A percentile compares a stretch with the other conserved stretches of the same genome.
phyloP scores from a whole-genome alignment of 2,329 filamentous ascomycete genomes.

The Ustulina deusta region DNA sequence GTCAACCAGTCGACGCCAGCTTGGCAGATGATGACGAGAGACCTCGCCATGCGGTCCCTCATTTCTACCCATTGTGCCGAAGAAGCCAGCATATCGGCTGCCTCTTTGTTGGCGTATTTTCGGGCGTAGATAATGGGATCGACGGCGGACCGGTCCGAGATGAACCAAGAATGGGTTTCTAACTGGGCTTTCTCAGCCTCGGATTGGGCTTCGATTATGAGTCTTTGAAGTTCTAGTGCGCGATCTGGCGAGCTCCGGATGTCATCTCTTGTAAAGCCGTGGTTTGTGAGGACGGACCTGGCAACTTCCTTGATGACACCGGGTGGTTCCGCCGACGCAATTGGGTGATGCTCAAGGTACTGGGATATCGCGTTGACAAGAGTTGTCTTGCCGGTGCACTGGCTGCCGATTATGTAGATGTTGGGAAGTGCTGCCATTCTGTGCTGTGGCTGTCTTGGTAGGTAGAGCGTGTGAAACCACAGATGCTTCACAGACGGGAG shows the following conservation, averaged over 20 bases:
- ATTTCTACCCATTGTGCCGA: constrained; percentile 13
- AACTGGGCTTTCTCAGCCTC: constrained; percentile 19
- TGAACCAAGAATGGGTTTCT: constrained; percentile 19
- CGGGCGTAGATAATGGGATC: constrained; percentile 28
- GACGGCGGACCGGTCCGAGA: constrained; percentile 31
- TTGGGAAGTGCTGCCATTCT: constrained; percentile 17
- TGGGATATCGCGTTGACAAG: constrained; percentile 18
- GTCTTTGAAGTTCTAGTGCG: constrained; percentile 13
- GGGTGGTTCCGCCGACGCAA: not conserved
- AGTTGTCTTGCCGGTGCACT: constrained; percentile 32
- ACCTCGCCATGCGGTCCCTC: constrained; percentile 20
- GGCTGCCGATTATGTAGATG: constrained; percentile 35
- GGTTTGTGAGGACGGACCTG: constrained; percentile 4
- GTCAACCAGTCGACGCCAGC: constrained; percentile 23
- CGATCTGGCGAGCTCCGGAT: constrained; percentile 26
- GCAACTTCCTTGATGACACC: constrained; percentile 29
- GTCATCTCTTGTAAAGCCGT: constrained; percentile 22
- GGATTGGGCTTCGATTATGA: constrained; percentile 29
- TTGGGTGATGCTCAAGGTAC: constrained; percentile 9
- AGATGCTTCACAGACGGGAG: not conserved
- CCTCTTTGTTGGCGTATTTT: constrained; percentile 12
- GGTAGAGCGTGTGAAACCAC: not conserved
- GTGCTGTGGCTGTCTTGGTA: not conserved
- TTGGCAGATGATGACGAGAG: constrained; percentile 31
- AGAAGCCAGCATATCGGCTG: constrained; percentile 11